Percentiles rank a stretch among this genome's conserved stretches.
Conservation (phyloP, 1,284 basidiomycete species). For the Moesziomyces sp. region DNA sequence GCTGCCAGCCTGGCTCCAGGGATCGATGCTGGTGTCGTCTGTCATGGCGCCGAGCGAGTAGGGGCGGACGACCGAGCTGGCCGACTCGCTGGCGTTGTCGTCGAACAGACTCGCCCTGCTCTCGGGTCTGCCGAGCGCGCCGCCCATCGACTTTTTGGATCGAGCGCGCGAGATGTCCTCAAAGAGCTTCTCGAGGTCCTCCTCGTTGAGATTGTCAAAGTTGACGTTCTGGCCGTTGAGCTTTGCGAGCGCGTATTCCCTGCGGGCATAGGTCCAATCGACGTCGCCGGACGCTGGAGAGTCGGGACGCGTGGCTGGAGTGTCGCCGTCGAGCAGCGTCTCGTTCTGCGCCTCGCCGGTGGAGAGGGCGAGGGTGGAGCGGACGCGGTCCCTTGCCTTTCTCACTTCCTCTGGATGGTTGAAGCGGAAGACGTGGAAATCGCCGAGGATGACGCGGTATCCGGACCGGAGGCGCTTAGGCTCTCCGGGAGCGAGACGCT, state of each 20-base stretch:
- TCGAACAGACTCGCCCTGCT: conserved; percentile 60
- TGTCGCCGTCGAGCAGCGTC: conserved; percentile 37
- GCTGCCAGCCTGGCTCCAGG: conserved; percentile 56
- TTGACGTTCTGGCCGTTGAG: conserved; percentile 62
- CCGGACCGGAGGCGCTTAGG: conserved; percentile 78
- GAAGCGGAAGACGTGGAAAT: conserved; percentile 97
- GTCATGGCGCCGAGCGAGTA: conserved; percentile 61
- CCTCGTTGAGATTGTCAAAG: conserved; percentile 61
- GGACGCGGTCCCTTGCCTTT: conserved; percentile 56
- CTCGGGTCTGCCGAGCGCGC: conserved; percentile 51
- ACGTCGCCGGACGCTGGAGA: conserved; percentile 60
- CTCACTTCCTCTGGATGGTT: conserved; percentile 71
- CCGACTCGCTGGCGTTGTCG: conserved; percentile 56
- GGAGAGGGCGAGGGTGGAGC: conserved; percentile 49
- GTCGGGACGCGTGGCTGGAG: conserved; percentile 49
- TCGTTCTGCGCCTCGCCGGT: conserved; percentile 55
- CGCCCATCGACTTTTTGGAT: conserved; percentile 57
- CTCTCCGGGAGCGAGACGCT: conserved; percentile 68
- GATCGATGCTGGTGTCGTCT: conserved; percentile 62
- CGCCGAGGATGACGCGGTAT: conserved; percentile 94
- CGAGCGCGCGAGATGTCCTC: conserved; percentile 61
- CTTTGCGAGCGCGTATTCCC: conserved; percentile 57
- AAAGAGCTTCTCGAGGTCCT: conserved; percentile 64
- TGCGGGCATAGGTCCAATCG: conserved; percentile 63
- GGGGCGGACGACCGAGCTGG: conserved; percentile 48